phyloP scores from a whole-genome alignment of 345 rosid species.

The Isatis tinctoria region DNA sequence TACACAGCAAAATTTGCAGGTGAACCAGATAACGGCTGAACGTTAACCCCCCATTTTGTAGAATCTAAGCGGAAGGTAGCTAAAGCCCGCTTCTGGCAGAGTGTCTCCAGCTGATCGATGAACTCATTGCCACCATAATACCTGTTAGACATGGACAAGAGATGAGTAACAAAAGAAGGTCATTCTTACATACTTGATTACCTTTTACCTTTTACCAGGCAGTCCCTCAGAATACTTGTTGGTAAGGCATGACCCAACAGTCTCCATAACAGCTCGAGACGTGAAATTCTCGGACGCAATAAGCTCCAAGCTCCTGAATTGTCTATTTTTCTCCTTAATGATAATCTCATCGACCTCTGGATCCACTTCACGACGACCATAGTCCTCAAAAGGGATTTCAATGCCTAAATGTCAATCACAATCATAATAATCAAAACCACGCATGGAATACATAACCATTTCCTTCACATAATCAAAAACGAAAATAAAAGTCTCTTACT shows the following conservation, averaged over 20 bases:
- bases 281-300: constrained; percentile 95
- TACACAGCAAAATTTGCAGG: constrained; percentile 98
- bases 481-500: constrained; percentile 30
- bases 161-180: not conserved
- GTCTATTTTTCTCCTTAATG: constrained; percentile 75
- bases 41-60: constrained; percentile 88
- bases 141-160: constrained; percentile 31
- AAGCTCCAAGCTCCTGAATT: constrained; percentile 87
- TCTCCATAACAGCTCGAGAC: constrained; percentile 92
- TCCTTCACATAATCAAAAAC: not conserved
- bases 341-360: constrained; percentile 67
- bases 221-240: constrained; percentile 95
- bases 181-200: constrained; percentile 18
- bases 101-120: constrained; percentile 85
- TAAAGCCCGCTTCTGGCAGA: constrained; percentile 83
- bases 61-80: constrained; percentile 72
- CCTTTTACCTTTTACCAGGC: constrained; percentile 97
- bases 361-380: constrained; percentile 62
- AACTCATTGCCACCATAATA: constrained; percentile 94
- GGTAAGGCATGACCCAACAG: constrained; percentile 91
- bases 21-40: constrained; percentile 93
- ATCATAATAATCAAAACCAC: not conserved
- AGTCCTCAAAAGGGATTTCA: constrained; percentile 44
- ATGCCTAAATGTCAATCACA: constrained; percentile 36
- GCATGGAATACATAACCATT: not conserved